A percentile compares a stretch with the other conserved stretches of the same genome.
Evolutionary conservation across 768 basidiomycete genomes (phyloP).

Genomic region (Suillus sp.): DNA sequence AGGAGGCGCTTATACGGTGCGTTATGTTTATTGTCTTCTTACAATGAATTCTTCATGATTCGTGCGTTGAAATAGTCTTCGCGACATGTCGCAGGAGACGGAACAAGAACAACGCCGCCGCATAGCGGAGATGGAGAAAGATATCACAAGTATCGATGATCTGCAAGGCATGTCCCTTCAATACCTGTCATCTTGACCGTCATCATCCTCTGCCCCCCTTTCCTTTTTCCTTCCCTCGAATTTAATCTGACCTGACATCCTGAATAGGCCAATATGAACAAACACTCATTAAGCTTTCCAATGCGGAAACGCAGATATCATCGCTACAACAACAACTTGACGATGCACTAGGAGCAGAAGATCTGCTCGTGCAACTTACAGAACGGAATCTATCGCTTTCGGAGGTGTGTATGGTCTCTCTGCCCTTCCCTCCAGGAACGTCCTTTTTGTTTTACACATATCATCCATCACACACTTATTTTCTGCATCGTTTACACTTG

Average conservation of each 20-base stretch:
- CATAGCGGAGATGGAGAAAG: constrained; percentile 89
- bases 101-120: constrained; percentile 82
- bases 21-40: constrained; percentile 18
- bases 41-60: background rate
- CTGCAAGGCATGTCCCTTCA: constrained; percentile 62
- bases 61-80: constrained; percentile 51
- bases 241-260: constrained; percentile 5
- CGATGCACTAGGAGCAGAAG: constrained; percentile 93
- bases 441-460: background rate
- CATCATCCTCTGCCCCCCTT: background rate
- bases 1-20: constrained; percentile 88
- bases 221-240: constrained; percentile 5
- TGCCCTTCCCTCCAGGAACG: background rate
- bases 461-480: background rate
- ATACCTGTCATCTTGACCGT: background rate
- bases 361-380: constrained; percentile 93
- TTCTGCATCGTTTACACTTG: background rate
- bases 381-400: constrained; percentile 91
- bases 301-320: constrained; percentile 90
- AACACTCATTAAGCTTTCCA: constrained; percentile 75
- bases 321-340: constrained; percentile 94
- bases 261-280: constrained; percentile 75
- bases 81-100: constrained; percentile 86
- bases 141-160: constrained; percentile 75
- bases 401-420: constrained; percentile 55